Base-by-base conservation (phyloP, 2,329 filamentous ascomycete species). In the Exophiala sp. region DNA sequence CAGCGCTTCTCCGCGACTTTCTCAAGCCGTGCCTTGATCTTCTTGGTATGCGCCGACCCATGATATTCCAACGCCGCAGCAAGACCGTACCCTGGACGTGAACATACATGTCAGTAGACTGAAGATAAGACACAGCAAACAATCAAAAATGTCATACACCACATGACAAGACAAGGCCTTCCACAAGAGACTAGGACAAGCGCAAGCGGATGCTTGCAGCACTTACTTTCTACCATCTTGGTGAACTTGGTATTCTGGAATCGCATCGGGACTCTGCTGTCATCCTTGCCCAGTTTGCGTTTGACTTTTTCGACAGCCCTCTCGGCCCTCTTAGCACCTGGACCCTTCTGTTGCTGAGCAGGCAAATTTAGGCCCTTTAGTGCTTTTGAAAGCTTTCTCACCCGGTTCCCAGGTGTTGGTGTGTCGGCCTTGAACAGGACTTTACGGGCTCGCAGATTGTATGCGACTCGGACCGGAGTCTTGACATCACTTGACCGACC, bases 1-100 rank as follows among this genome's bases (percentile, higher is more conserved):
- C 47, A 50, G 6, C 41, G 32, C 7, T 18, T 43, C 41, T 50
- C 22, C 13, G 23, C 32, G 8, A 41, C 47, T 24, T n/a, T 40
- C 3, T 22, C 13, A 21, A 50, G 23, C 22, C 41, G 3, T 2
- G 35, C n/a, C 41, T 27, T 40, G 8, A 27, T 24, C 30, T 37
- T 37, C 14, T 19, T 18, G 4, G 18, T 5, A 7, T 8, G 6
- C 7, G 3, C 4, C 11, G 5, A 18, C 3, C 34, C 16, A 19
- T 8, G 11, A 19, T 37, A 11, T 13, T 37, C 34, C 34, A 37
- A 19, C 5, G 30, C 30, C 10, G 7, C 30, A 6, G 34, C 18
- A 8, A 37, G 4, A 6, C 34, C 16, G 18, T 19, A 13, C 34
- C 34, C 13, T n/a, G n/a, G n/a, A n/a, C n/a, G n/a, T n/a, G n/a